phyloP scores from a whole-genome alignment of 257 asterid species.

The Jasminum sambac region DNA sequence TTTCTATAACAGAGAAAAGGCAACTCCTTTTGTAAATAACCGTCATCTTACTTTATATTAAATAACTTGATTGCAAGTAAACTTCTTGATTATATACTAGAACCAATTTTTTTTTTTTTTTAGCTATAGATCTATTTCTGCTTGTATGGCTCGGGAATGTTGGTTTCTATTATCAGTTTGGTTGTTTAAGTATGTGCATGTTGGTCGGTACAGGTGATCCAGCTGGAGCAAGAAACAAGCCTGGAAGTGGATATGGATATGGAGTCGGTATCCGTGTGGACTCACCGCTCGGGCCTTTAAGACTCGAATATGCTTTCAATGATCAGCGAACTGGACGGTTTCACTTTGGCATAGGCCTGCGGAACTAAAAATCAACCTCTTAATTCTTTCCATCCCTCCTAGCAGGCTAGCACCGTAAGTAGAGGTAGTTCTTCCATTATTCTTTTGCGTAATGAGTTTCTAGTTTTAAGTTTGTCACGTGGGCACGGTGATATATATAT shows the following conservation, averaged over 20 bases:
- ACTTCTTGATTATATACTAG: too few species aligned
- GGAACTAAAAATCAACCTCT: constrained; percentile 70
- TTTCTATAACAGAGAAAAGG: not conserved
- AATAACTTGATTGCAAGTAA: not conserved
- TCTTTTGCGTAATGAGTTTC: not conserved
- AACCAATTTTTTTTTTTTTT: too few species aligned
- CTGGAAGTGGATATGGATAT: constrained; percentile 93
- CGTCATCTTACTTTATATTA: not conserved
- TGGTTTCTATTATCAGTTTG: not conserved
- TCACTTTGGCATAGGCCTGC: constrained; percentile 89
- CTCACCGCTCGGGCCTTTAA: constrained; percentile 89
- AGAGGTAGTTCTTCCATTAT: not conserved
- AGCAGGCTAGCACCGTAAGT: not conserved
- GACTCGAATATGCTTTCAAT: constrained; percentile 93
- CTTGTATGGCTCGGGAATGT: not conserved
- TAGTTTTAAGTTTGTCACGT: not conserved
- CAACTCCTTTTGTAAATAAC: not conserved
- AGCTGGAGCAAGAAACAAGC: constrained; percentile 90
- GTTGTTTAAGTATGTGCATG: too few species aligned
- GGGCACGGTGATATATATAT: not conserved
- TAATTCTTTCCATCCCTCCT: not conserved
- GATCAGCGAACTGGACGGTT: constrained; percentile 80
- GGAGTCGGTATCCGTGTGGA: constrained; percentile 88
- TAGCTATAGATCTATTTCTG: not conserved
- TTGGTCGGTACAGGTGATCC: constrained; percentile 99